Conservation (phyloP, 345 rosid species). For the Brassica cretica region DNA sequence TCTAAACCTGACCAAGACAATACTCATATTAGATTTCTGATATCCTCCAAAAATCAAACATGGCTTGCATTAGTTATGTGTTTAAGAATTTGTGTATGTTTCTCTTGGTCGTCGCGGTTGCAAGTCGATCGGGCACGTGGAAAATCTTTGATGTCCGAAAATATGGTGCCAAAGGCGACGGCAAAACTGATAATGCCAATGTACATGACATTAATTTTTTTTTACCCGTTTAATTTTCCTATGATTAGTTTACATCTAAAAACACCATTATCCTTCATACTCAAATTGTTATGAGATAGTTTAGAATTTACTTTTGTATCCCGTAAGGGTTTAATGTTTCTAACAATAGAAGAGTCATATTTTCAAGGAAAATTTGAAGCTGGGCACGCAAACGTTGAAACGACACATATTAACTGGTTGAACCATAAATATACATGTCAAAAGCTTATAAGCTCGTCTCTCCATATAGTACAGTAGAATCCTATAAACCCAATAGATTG, state of each 20-base stretch:
- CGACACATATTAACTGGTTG: too few species aligned
- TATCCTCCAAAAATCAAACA: background rate
- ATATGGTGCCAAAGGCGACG: constrained; percentile 6
- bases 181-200: background rate
- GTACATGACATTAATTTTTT: background rate
- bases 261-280: background rate
- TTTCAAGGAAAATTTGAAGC: too few species aligned
- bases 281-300: background rate
- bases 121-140: background rate
- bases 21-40: too few species aligned
- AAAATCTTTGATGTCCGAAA: constrained; percentile 1
- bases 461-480: too few species aligned
- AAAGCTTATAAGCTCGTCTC: too few species aligned
- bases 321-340: too few species aligned
- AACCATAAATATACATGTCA: too few species aligned
- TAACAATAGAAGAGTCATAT: too few species aligned
- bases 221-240: background rate
- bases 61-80: background rate
- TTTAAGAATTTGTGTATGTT: background rate
- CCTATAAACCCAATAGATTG: too few species aligned
- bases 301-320: too few species aligned
- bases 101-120: background rate
- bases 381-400: too few species aligned
- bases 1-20: too few species aligned
- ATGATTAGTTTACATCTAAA: background rate